phyloP scores from a whole-genome alignment of 306 rosid genomes.

The Dalbergia cochinchinensis region DNA sequence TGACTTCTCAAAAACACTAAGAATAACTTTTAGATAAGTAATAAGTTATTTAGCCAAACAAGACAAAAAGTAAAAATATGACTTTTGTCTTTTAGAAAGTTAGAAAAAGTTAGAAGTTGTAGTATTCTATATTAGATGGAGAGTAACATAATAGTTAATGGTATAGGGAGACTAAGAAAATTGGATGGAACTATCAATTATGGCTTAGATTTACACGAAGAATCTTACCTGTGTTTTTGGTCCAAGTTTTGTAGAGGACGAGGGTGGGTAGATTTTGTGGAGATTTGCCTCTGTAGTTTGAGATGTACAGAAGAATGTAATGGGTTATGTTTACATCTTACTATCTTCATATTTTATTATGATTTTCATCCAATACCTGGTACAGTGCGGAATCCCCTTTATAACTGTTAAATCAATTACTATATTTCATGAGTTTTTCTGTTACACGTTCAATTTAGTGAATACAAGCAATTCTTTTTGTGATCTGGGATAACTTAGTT shows the following conservation, averaged over 20 bases:
- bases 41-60: too few relatives aligned
- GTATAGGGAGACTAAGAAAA: too few relatives aligned
- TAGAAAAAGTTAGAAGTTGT: too few relatives aligned
- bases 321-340: neutral
- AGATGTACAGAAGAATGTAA: neutral
- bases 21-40: too few relatives aligned
- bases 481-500: slow-evolving; percentile 24
- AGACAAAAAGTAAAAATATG: too few relatives aligned
- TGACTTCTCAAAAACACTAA: too few relatives aligned
- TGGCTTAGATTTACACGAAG: too few relatives aligned
- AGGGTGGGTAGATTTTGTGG: neutral
- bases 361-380: neutral
- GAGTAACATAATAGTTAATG: too few relatives aligned
- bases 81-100: too few relatives aligned
- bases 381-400: slow-evolving; percentile 5
- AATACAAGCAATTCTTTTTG: neutral
- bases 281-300: neutral
- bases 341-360: neutral
- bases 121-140: too few relatives aligned
- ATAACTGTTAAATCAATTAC: neutral
- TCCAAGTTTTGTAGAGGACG: neutral
- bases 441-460: neutral
- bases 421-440: neutral
- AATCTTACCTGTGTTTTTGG: too few relatives aligned
- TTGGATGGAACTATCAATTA: too few relatives aligned